Evolutionary conservation across 257 asterid genomes (phyloP).

Genomic region (Lycium ferocissimum): DNA sequence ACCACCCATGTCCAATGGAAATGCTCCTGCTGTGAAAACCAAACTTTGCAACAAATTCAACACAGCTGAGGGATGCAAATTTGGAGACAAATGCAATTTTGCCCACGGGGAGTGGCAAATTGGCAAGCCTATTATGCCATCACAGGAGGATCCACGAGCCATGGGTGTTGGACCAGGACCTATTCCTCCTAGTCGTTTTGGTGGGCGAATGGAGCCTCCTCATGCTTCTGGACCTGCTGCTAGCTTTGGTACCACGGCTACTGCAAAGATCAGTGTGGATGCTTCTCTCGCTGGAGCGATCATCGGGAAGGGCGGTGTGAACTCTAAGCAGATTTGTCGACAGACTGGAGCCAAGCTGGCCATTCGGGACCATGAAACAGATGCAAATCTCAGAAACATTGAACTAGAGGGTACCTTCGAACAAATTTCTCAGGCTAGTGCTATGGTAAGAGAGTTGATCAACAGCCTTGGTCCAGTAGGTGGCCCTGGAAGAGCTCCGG

Average conservation of each 20-base stretch:
- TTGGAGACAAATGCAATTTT: conserved; percentile 82
- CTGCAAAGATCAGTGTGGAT: conserved; percentile 83
- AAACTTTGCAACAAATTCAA: conserved; percentile 79
- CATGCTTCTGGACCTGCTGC: conserved; percentile 58
- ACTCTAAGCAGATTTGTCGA: conserved; percentile 87
- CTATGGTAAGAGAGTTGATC: conserved; percentile 79
- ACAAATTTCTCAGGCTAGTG: conserved; percentile 74
- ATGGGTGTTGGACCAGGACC: conserved; percentile 60
- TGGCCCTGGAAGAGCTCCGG: conserved; percentile 48
- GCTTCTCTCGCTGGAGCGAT: conserved; percentile 87
- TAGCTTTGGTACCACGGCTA: conserved; percentile 75
- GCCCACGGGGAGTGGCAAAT: conserved; percentile 98
- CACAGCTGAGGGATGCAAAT: conserved; percentile 91
- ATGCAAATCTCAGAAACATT: conserved; percentile 75
- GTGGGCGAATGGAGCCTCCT: conserved; percentile 53
- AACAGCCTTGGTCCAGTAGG: conserved; percentile 52
- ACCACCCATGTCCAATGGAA: conserved; percentile 56
- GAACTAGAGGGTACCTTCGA: conserved; percentile 92
- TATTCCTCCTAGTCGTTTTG: conserved; percentile 55
- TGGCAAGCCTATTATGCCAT: conserved; percentile 55
- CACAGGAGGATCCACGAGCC: conserved; percentile 63
- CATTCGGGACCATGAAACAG: conserved; percentile 75
- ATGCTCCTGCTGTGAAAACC: conserved; percentile 59
- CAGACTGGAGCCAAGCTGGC: conserved; percentile 81
- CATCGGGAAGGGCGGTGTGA: conserved; percentile 93